These are phyloP conservation scores for Tetracladium maxilliforme DNA, from an alignment of 2,329 filamentous ascomycete genomes.

Conservation along the genomic window DNA sequence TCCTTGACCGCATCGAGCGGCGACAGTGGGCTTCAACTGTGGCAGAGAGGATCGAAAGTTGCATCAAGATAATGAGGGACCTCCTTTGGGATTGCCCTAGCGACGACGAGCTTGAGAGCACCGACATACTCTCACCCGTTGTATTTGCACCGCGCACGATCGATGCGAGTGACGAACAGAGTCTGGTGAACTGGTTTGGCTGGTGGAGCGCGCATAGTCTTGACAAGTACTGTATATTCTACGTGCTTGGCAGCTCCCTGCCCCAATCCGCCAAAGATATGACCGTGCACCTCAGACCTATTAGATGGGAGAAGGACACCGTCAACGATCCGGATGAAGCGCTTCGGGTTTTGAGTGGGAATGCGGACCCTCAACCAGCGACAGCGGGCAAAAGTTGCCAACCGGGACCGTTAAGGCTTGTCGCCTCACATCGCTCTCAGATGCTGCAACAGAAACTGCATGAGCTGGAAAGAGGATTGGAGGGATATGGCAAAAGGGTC, in stretches of 20 bases:
- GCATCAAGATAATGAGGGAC: slow-evolving; percentile 11
- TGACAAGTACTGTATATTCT: slow-evolving; percentile 36
- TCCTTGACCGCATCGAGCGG: slow-evolving; percentile 15
- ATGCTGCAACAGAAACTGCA: too few relatives aligned
- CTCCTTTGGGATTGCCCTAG: slow-evolving; percentile 3
- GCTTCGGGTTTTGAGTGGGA: too few relatives aligned
- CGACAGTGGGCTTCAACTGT: slow-evolving; percentile 5
- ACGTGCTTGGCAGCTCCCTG: slow-evolving; percentile 38
- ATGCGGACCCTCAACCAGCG: too few relatives aligned
- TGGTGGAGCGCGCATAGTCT: slow-evolving; percentile 36
- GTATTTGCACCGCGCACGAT: slow-evolving; percentile 30
- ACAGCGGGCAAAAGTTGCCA: too few relatives aligned
- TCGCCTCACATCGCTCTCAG: too few relatives aligned
- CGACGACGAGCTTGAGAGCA: slow-evolving; percentile 9
- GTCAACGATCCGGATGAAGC: too few relatives aligned
- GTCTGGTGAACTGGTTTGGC: slow-evolving; percentile 47
- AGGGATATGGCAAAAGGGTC: too few relatives aligned
- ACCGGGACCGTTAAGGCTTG: too few relatives aligned
- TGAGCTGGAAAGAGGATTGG: too few relatives aligned
- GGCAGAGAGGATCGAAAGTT: slow-evolving; percentile 8
- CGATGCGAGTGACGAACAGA: slow-evolving; percentile 44
- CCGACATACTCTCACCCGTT: slow-evolving; percentile 20
- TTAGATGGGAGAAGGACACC: too few relatives aligned
- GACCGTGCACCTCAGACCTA: too few relatives aligned
- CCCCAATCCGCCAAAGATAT: too few relatives aligned